Conservation (phyloP, 2,329 filamentous ascomycete species). For the Trichoderma sp. region DNA sequence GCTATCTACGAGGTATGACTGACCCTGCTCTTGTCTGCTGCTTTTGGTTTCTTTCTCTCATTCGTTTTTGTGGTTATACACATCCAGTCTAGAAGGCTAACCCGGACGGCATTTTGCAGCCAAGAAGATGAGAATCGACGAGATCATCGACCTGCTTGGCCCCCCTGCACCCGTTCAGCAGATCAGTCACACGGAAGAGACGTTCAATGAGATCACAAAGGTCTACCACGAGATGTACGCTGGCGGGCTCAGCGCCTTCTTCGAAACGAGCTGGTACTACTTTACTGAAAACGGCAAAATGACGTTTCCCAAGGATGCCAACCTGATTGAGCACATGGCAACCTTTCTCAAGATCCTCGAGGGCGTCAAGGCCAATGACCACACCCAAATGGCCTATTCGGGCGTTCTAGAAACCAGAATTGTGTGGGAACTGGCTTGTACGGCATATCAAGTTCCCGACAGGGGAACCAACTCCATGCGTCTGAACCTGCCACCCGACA, state of each 20-base stretch:
- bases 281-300: conserved; percentile 49
- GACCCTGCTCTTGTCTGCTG: conserved; percentile 32
- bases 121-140: conserved; percentile 68
- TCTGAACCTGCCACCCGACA: conserved; percentile 51
- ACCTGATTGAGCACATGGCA: conserved; percentile 67
- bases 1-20: conserved; percentile 54
- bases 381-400: conserved; percentile 56
- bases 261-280: conserved; percentile 84
- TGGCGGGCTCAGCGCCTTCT: conserved; percentile 70
- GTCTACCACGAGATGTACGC: conserved; percentile 78
- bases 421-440: conserved; percentile 61
- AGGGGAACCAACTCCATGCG: conserved; percentile 41
- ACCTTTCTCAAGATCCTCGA: conserved; percentile 62
- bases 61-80: conserved; percentile 1
- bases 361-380: conserved; percentile 53
- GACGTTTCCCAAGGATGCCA: conserved; percentile 54
- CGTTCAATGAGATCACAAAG: conserved; percentile 67
- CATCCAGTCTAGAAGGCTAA: conserved; percentile 27
- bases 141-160: conserved; percentile 67
- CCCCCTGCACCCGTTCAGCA: conserved; percentile 59
- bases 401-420: conserved; percentile 59
- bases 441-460: conserved; percentile 48
- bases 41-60: conserved; percentile 14
- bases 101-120: conserved; percentile 36
- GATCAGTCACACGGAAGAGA: conserved; percentile 54